A percentile compares a stretch with the other conserved stretches of the same genome.
Evolutionary conservation across 148 eudicot species (phyloP).

Genomic region (Chenopodium formosanum): DNA sequence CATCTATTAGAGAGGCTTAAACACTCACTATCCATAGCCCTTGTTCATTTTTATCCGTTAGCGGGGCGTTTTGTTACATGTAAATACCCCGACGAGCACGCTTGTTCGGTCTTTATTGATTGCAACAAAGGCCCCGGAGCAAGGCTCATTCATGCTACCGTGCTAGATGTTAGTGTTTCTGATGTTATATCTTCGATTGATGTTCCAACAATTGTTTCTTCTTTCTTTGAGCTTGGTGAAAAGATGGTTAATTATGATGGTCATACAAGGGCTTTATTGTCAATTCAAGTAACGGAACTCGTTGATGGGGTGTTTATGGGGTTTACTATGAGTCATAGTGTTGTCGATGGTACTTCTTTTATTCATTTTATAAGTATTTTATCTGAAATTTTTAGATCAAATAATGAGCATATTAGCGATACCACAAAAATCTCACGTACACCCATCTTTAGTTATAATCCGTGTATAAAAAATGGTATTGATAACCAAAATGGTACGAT

Average conservation of each 20-base stretch:
- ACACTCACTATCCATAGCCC: background rate
- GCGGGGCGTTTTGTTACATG: background rate
- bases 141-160: constrained; percentile 39
- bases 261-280: constrained; percentile 37
- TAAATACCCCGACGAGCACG: background rate
- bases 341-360: constrained; percentile 11
- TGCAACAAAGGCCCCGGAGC: constrained; percentile 50
- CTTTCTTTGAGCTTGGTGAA: constrained; percentile 32
- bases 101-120: constrained; percentile 7
- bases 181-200: constrained; percentile 25
- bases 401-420: background rate
- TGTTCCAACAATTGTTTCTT: constrained; percentile 6
- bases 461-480: background rate
- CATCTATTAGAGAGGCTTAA: constrained; percentile 9
- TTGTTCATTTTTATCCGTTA: background rate
- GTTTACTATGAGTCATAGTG: constrained; percentile 10
- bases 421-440: constrained; percentile 3
- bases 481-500: background rate
- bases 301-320: constrained; percentile 6
- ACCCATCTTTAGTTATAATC: background rate
- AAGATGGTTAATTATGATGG: constrained; percentile 40
- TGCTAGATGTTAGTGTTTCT: constrained; percentile 8
- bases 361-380: constrained; percentile 16
- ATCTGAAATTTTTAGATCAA: constrained; percentile 8
- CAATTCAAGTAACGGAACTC: constrained; percentile 35